These are phyloP conservation scores for Cydonia oblonga DNA, from an alignment of 331 rosid species.

Conservation along the genomic window DNA sequence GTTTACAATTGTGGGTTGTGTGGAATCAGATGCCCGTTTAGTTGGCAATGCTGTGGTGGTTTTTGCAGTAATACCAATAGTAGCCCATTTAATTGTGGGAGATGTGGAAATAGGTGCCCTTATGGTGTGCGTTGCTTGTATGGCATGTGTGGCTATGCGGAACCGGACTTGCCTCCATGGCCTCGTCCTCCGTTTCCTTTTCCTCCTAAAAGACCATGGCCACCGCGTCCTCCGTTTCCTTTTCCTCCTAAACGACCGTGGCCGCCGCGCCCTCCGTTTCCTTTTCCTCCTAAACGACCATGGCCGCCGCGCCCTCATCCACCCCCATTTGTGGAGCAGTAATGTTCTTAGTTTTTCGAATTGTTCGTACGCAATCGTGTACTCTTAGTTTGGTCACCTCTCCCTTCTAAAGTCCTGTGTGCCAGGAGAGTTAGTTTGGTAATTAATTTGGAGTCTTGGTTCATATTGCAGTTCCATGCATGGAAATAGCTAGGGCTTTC, in stretches of 20 bases:
- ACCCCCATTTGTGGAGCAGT: background rate
- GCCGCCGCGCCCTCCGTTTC: conserved; percentile 3
- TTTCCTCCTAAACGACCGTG: background rate
- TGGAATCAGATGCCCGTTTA: conserved; percentile 19
- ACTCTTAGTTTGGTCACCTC: background rate
- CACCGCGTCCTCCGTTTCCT: conserved; percentile 1
- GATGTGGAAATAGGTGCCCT: conserved; percentile 48
- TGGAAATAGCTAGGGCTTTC: background rate
- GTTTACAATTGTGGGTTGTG: conserved; percentile 47
- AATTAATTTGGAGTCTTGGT: background rate
- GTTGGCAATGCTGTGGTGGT: conserved; percentile 47
- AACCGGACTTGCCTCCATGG: background rate
- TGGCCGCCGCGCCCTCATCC: background rate
- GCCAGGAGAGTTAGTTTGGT: background rate
- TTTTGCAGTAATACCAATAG: conserved; percentile 28
- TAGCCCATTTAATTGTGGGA: conserved; percentile 44
- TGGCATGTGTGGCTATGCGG: conserved; percentile 45
- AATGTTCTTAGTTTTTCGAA: no score
- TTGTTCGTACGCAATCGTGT: background rate
- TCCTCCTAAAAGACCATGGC: background rate
- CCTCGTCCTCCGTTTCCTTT: background rate
- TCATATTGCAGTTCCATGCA: background rate
- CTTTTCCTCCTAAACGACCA: background rate
- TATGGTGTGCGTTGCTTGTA: conserved; percentile 26
- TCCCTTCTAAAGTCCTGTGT: background rate